Evolutionary conservation across 176 grass and related monocot species (phyloP).

Genomic region (Aegilops tauschii): DNA sequence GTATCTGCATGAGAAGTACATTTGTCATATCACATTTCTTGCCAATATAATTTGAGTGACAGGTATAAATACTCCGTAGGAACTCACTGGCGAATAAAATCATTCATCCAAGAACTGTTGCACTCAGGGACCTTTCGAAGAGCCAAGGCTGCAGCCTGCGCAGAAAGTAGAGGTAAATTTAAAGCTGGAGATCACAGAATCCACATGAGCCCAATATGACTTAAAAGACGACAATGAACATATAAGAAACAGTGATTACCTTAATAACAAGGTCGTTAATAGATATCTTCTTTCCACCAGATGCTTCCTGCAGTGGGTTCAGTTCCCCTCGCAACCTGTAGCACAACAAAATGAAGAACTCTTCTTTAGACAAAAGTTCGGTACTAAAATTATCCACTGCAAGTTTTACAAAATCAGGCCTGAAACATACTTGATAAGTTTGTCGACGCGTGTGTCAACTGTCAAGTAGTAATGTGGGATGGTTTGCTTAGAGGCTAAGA

Average conservation of each 20-base stretch:
- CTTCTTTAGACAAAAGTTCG: background rate
- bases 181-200: background rate
- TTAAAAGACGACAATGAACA: background rate
- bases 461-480: slow-evolving; percentile 98
- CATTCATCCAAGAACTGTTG: slow-evolving; percentile 94
- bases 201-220: background rate
- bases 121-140: slow-evolving; percentile 90
- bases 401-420: slow-evolving; percentile 9
- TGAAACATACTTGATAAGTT: slow-evolving; percentile 75
- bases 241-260: slow-evolving; percentile 29
- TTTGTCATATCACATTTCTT: slow-evolving; percentile 11
- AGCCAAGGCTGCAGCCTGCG: slow-evolving; percentile 90
- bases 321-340: slow-evolving; percentile 70
- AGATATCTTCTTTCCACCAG: slow-evolving; percentile 93
- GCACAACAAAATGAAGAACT: slow-evolving; percentile 15
- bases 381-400: slow-evolving; percentile 1
- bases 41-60: background rate
- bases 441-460: slow-evolving; percentile 77
- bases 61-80: background rate
- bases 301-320: slow-evolving; percentile 78
- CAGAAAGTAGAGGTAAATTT: background rate
- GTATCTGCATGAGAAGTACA: slow-evolving; percentile 55
- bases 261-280: slow-evolving; percentile 97
- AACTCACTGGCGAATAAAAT: slow-evolving; percentile 97
- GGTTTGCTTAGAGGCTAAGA: slow-evolving; percentile 82